Evolutionary conservation across 495 filamentous ascomycete species (phyloP), one percentile per base, ranked within the genome.

Genomic region (Entonaema liquescens): DNA sequence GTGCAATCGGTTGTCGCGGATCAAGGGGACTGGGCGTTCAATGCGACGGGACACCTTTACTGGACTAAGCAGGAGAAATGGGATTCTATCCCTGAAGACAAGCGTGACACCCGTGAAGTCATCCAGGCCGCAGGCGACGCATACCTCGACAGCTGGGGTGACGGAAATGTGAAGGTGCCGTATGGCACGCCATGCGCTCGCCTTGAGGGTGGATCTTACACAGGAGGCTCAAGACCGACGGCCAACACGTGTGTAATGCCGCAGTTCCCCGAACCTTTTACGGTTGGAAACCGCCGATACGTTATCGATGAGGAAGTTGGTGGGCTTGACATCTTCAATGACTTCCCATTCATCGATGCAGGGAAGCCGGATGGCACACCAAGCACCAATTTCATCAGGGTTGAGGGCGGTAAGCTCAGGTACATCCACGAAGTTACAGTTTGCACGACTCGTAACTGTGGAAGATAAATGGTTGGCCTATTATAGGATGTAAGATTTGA

Each of bases 91-190:
- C 80, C 81, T 7, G 77, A 70, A 38, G 74, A 17, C 26, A 72
- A 77, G 62, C 75, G 75, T 0, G 80, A 82, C 68, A 74, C 65
- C 2, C 78, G 81, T 2, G 80, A 73, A 0, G 79, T 74, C 0
- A 81, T 84, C 70, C 72, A 83, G 59, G 79, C 82, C 0, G 83
- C 83, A 0, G 83, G 77, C 1, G 83, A 85, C 56, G 80, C 81
- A 0, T 85, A 85, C 44, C 65, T 85, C 42, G 77, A 83, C 33
- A 71, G 81, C 26, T 85, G 80, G 70, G 73, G 72, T 11, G 68
- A 83, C 67, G 75, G 73, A n/a, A 79, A 40, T n/a, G 73, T 82
- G 4, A 72, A 73, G 11, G 83, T 84, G 1, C 83, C 83, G 0
- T 83, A 77, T 55, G 82, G 82, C 1, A 82, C 75, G 9, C 83